Evolutionary conservation across 2,329 filamentous ascomycete species (phyloP), one percentile per base, ranked within the genome.

Genomic region (Hypocreales sp.): DNA sequence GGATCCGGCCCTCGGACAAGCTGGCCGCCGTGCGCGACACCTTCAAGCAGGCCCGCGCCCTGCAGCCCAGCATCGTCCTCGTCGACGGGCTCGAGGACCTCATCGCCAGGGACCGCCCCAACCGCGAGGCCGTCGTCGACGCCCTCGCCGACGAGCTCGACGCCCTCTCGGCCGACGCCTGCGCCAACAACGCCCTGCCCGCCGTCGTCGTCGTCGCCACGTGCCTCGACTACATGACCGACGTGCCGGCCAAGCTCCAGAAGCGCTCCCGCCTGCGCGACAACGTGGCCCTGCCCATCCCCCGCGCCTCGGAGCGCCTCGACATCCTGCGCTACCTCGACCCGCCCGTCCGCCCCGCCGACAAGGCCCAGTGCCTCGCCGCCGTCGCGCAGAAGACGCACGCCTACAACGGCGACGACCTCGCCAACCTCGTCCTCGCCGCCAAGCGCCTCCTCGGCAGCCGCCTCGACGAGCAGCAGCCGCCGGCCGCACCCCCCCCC

Each of bases 381-480:
- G 55, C 62, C 12, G 55, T 92, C 23, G 77, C 77, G 22, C 69
- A 79, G 34, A 70, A 72, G 30, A 92, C 86, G 0, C 84, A 94
- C 43, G 87, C 86, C 4, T 94, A 82, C 48, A 92, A 82, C 18
- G 79, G 79, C 5, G 66, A 68, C 2, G 86, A 94, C 46, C 58
- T 94, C 2, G 56, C 60, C n/a, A 66, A 64, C 10, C 58, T 94
- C 1, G 58, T 79, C 5, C 22, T 34, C 5, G 47, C 45, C 15
- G 45, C 51, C 1, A 47, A 40, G 31, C 28, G 37, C 18, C 44
- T 48, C 3, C 38, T 40, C 10, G 43, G 37, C 5, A 31, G 27
- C 27, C 39, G 46, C 11, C 29, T 52, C 2, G 37, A 40, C 1
- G 30, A 36, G 5, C 38, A 25, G 36, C 36, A 3, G 33, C 29